Conservation (phyloP, 2,329 filamentous ascomycete genomes). For the Aspergillus sp. region DNA sequence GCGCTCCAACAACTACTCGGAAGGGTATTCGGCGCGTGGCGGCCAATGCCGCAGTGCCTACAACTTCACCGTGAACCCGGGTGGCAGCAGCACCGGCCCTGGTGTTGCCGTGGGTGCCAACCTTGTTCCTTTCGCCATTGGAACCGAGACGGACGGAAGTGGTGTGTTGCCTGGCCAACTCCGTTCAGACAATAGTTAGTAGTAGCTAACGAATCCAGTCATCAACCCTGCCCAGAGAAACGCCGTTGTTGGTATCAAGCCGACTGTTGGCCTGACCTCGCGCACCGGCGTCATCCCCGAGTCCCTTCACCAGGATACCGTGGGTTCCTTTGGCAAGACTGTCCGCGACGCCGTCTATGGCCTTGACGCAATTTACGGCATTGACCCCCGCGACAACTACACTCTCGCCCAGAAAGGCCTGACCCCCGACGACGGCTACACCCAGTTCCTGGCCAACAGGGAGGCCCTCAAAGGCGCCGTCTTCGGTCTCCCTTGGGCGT, state of each 20-base stretch:
- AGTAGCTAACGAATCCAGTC: conserved; percentile 30
- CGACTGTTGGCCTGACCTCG: conserved; percentile 64
- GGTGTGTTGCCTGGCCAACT: too few relatives aligned
- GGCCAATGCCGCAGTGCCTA: conserved; percentile 59
- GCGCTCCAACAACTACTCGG: conserved; percentile 57
- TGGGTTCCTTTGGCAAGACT: conserved; percentile 58
- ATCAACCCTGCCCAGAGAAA: conserved; percentile 64
- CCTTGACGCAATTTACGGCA: conserved; percentile 59
- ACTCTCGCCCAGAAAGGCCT: conserved; percentile 49
- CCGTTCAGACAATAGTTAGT: too few relatives aligned
- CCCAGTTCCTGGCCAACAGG: conserved; percentile 47
- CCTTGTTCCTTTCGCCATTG: conserved; percentile 53
- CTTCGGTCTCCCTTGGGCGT: conserved; percentile 64
- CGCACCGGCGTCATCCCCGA: conserved; percentile 56
- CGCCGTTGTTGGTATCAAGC: conserved; percentile 63
- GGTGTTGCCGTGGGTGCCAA: conserved; percentile 57
- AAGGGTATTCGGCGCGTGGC: conserved; percentile 56
- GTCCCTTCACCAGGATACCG: conserved; percentile 57
- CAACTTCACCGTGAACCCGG: conserved; percentile 59
- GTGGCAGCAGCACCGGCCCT: conserved; percentile 59
- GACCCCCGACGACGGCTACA: conserved; percentile 49
- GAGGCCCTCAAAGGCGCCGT: conserved; percentile 49
- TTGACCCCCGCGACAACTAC: conserved; percentile 56
- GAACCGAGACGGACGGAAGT: conserved; percentile 65
- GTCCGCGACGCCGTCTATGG: conserved; percentile 59